phyloP scores from a whole-genome alignment of 129 eudicot genomes.

The Scalesia atractyloides region DNA sequence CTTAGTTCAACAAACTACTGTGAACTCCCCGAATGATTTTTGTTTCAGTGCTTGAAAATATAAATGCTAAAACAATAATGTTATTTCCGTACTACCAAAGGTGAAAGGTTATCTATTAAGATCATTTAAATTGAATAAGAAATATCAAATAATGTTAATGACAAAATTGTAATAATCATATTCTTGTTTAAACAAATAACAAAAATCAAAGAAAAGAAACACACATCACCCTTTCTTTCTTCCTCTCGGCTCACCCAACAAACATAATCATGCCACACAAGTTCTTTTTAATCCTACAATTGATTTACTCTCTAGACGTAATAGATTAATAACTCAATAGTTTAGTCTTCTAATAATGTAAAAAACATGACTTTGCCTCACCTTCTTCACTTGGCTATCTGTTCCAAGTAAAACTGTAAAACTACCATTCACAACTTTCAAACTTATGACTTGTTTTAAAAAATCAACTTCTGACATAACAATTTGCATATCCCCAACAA shows the following conservation, averaged over 20 bases:
- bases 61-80: background rate
- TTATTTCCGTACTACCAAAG: too few species aligned
- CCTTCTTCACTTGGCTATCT: background rate
- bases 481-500: background rate
- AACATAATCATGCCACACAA: background rate
- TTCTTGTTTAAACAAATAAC: background rate
- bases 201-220: background rate
- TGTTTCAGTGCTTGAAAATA: background rate
- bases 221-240: background rate
- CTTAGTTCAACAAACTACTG: background rate
- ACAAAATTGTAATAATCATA: background rate
- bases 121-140: too few species aligned
- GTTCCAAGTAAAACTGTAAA: conserved; percentile 11
- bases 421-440: background rate
- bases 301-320: background rate
- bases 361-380: background rate
- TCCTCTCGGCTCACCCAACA: background rate
- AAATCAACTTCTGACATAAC: background rate
- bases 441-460: background rate
- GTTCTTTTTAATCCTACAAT: background rate
- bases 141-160: background rate
- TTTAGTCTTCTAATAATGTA: background rate
- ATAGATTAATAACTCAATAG: background rate
- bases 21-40: background rate
- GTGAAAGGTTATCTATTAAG: too few species aligned